phyloP scores from a whole-genome alignment of 1,284 basidiomycete species.

The Wallemia hederae region DNA sequence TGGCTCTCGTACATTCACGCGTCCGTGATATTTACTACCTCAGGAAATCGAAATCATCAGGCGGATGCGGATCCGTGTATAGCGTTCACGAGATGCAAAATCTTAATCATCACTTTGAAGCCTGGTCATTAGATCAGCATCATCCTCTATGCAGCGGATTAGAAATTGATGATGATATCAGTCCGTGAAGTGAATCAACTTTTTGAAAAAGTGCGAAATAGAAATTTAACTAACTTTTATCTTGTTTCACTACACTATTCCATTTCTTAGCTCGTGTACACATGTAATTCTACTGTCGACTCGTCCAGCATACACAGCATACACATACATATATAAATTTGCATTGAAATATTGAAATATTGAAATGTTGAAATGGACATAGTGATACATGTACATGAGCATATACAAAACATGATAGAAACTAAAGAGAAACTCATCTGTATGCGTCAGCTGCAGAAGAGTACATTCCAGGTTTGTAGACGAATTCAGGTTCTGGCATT shows the following conservation, averaged over 20 bases:
- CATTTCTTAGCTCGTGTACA: too few species aligned
- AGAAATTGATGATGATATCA: not conserved
- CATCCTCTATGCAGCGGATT: not conserved
- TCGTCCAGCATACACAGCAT: too few species aligned
- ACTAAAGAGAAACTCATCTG: too few species aligned
- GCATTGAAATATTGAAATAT: too few species aligned
- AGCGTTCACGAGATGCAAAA: conserved; percentile 18
- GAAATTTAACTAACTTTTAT: too few species aligned
- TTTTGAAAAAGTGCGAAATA: too few species aligned
- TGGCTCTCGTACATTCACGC: conserved; percentile 71
- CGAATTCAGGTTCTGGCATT: not conserved
- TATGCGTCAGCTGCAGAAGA: not conserved
- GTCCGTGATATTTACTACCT: conserved; percentile 57
- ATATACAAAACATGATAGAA: not conserved
- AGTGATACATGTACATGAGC: too few species aligned
- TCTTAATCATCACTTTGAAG: conserved; percentile 17
- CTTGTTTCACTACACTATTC: too few species aligned
- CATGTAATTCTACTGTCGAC: too few species aligned
- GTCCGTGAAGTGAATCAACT: too few species aligned
- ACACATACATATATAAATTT: too few species aligned
- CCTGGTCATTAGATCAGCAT: conserved; percentile 14
- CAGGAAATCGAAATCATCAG: conserved; percentile 34
- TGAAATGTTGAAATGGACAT: too few species aligned
- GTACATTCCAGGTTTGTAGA: not conserved
- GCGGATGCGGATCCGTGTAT: conserved; percentile 31